These are phyloP conservation scores for Leptographium procerum DNA, from an alignment of 2,329 filamentous ascomycete species.

Conservation along the genomic window DNA sequence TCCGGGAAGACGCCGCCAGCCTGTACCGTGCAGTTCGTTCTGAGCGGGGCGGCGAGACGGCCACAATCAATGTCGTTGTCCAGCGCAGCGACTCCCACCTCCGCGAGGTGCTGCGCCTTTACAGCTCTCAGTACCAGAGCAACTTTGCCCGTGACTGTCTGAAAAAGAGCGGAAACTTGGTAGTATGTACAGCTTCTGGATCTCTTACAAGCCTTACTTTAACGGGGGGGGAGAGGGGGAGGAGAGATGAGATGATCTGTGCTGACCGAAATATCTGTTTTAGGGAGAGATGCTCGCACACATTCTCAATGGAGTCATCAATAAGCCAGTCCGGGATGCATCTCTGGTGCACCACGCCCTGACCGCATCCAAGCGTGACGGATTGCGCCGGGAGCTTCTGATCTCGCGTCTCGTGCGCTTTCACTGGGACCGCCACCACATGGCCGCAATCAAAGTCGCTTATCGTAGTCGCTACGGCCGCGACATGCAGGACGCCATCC, in stretches of 20 bases:
- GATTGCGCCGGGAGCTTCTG: conserved; percentile 70
- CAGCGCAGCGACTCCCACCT: conserved; percentile 72
- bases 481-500: conserved; percentile 66
- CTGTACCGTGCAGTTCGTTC: conserved; percentile 57
- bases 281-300: conserved; percentile 91
- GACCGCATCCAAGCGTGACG: conserved; percentile 57
- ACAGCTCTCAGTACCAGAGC: conserved; percentile 58
- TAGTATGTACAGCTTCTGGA: conserved; percentile 50
- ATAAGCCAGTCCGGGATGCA: conserved; percentile 85
- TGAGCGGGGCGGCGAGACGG: conserved; percentile 72
- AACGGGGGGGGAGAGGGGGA: not conserved
- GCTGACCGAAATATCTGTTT: not conserved
- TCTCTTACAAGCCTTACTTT: too few relatives aligned
- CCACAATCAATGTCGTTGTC: conserved; percentile 79
- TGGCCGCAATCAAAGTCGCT: conserved; percentile 67
- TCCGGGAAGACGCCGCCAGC: conserved; percentile 61
- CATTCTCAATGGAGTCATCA: conserved; percentile 93
- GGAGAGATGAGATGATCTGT: not conserved
- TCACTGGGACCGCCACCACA: conserved; percentile 83
- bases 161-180: conserved; percentile 79
- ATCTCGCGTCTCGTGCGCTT: conserved; percentile 79
- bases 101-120: conserved; percentile 64
- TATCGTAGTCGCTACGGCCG: conserved; percentile 68
- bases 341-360: conserved; percentile 86
- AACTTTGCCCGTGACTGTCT: conserved; percentile 87